phyloP scores from a whole-genome alignment of 2,329 filamentous ascomycete genomes.

The Cordyceps farinosa region DNA sequence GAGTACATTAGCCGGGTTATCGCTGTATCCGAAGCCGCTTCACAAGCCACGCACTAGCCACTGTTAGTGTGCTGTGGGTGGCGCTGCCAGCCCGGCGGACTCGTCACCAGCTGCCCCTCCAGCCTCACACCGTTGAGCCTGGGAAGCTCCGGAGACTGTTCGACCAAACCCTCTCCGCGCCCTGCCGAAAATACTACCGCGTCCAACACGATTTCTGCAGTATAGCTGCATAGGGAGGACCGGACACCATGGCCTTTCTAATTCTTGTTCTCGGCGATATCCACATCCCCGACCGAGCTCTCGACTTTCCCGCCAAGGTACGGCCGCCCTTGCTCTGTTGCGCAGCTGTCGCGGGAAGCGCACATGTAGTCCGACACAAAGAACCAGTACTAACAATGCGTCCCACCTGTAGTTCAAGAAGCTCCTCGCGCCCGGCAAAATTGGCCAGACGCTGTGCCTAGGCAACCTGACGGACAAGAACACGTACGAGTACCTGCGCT shows the following conservation, averaged over 20 bases:
- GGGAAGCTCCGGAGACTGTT: constrained; percentile 21
- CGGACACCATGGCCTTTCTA: constrained; percentile 69
- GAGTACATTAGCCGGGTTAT: constrained; percentile 23
- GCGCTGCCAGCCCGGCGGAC: constrained; percentile 6
- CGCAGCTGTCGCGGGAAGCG: neutral
- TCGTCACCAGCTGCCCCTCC: constrained; percentile 28
- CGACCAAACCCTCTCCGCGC: neutral
- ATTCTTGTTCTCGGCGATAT: constrained; percentile 91
- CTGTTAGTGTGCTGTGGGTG: neutral
- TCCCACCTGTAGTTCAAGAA: constrained; percentile 66
- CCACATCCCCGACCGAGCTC: constrained; percentile 87
- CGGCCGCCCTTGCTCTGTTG: constrained; percentile 13
- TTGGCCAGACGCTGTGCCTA: constrained; percentile 75
- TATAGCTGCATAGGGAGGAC: constrained; percentile 29
- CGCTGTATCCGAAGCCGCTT: constrained; percentile 29
- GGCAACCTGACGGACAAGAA: constrained; percentile 77
- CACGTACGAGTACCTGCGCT: constrained; percentile 76
- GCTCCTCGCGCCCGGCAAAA: constrained; percentile 78
- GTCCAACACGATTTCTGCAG: constrained; percentile 13
- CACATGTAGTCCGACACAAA: neutral
- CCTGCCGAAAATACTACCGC: constrained; percentile 19
- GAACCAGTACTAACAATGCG: neutral
- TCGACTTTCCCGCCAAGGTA: constrained; percentile 89
- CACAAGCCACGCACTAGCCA: constrained; percentile 11
- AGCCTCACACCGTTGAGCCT: constrained; percentile 22